Conservation (phyloP, 495 filamentous ascomycete species). For the Cercophora samala region DNA sequence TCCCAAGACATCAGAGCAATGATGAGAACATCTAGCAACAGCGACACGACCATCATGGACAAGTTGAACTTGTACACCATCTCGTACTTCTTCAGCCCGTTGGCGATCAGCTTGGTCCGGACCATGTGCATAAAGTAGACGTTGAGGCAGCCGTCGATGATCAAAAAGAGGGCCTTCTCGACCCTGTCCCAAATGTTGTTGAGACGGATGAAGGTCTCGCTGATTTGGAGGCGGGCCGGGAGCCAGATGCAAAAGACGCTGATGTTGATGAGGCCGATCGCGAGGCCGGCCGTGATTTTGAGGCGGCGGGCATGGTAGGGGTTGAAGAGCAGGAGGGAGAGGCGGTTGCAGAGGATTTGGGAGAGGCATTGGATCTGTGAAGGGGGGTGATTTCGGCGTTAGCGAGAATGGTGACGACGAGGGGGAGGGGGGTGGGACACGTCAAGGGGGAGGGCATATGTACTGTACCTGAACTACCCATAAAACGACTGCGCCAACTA, state of each 20-base stretch:
- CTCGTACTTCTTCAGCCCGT: conserved; percentile 50
- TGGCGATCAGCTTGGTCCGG: conserved; percentile 42
- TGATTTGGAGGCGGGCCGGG: conserved; percentile 43
- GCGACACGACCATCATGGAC: conserved; percentile 47
- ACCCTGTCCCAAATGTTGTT: conserved; percentile 51
- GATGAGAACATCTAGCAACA: conserved; percentile 46
- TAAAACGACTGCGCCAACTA: not conserved
- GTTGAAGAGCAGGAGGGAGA: conserved; percentile 41
- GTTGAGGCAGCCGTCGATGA: conserved; percentile 48
- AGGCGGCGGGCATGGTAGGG: conserved; percentile 28
- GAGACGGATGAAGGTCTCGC: conserved; percentile 25
- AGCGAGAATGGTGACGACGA: not conserved
- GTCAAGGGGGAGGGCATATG: not conserved
- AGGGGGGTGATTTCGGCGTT: not conserved
- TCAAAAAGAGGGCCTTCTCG: conserved; percentile 47
- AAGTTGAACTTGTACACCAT: conserved; percentile 49
- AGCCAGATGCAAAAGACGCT: conserved; percentile 52
- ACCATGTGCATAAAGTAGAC: conserved; percentile 48
- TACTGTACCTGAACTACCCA: conserved; percentile 1
- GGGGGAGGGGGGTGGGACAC: no score
- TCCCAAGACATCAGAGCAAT: conserved; percentile 34
- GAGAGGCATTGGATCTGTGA: conserved; percentile 42
- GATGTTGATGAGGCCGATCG: conserved; percentile 47
- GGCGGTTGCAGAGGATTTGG: conserved; percentile 51
- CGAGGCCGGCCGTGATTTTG: conserved; percentile 35